Conservation (phyloP, 148 eudicot genomes). For the Vaccinium darrowii region DNA sequence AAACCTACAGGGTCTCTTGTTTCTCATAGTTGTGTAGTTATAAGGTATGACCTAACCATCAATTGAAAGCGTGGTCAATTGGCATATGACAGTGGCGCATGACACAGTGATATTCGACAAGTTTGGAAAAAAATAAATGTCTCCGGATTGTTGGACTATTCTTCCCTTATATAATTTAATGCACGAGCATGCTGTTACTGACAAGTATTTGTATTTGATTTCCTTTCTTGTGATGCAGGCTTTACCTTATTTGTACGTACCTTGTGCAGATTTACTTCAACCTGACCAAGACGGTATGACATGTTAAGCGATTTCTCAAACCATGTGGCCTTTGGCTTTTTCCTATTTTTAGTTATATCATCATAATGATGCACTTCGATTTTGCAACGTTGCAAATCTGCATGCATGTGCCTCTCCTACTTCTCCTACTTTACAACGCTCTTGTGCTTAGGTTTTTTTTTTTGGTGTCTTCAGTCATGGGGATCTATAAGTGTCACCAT, state of each 20-base stretch:
- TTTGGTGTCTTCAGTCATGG: background rate
- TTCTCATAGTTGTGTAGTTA: background rate
- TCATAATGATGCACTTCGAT: background rate
- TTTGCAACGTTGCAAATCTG: background rate
- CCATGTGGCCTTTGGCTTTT: background rate
- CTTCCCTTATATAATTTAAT: background rate
- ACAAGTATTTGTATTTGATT: background rate
- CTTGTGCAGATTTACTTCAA: slow-evolving; percentile 62
- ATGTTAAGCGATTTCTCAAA: background rate
- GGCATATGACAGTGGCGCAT: background rate
- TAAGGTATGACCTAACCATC: background rate
- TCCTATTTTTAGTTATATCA: background rate
- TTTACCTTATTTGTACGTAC: slow-evolving; percentile 82
- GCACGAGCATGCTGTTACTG: background rate
- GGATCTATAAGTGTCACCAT: background rate
- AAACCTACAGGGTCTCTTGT: background rate
- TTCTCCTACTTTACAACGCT: background rate
- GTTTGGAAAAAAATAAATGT: background rate
- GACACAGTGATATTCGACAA: background rate
- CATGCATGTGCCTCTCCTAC: background rate
- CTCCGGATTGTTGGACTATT: background rate
- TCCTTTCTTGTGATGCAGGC: slow-evolving; percentile 52
- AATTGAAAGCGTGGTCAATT: background rate
- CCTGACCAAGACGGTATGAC: slow-evolving; percentile 51
- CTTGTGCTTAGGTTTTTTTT: background rate